A percentile compares a stretch with the other conserved stretches of the same genome.
Evolutionary conservation across 768 basidiomycete genomes (phyloP).

Genomic region (Suillus subalutaceus): DNA sequence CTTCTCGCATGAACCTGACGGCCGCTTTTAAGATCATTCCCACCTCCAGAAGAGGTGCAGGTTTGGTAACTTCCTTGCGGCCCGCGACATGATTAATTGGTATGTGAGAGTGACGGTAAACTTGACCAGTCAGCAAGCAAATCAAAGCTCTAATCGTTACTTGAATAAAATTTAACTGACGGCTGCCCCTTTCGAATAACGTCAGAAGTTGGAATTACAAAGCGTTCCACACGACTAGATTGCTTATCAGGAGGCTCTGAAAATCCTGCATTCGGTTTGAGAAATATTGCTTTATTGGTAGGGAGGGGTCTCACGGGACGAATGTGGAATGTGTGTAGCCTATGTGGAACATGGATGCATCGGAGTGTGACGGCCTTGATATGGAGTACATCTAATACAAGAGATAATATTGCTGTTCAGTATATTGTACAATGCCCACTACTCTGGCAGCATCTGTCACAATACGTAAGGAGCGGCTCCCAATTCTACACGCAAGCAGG

Average conservation of each 20-base stretch:
- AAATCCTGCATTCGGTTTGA: background rate
- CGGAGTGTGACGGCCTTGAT: background rate
- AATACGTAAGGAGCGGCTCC: background rate
- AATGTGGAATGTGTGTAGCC: background rate
- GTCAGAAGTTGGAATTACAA: slow-evolving; percentile 17
- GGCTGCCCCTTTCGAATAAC: slow-evolving; percentile 11
- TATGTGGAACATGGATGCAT: background rate
- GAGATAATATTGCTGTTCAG: background rate
- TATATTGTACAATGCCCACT: background rate
- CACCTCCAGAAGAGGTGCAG: background rate
- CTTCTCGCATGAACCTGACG: background rate
- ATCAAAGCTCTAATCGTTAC: background rate
- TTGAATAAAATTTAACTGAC: background rate
- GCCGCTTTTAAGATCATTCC: background rate
- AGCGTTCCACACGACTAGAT: slow-evolving; percentile 1
- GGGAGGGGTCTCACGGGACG: background rate
- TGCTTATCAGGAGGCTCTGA: slow-evolving; percentile 4
- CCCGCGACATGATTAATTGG: background rate
- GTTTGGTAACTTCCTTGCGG: background rate
- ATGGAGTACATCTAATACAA: background rate
- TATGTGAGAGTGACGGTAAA: background rate
- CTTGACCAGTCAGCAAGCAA: background rate
- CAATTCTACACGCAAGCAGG: background rate
- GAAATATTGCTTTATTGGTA: background rate
- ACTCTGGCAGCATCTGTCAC: too few species aligned